Evolutionary conservation across 495 filamentous ascomycete species (phyloP), one percentile per base, ranked within the genome.

Genomic region (Tetracladium setigerum): DNA sequence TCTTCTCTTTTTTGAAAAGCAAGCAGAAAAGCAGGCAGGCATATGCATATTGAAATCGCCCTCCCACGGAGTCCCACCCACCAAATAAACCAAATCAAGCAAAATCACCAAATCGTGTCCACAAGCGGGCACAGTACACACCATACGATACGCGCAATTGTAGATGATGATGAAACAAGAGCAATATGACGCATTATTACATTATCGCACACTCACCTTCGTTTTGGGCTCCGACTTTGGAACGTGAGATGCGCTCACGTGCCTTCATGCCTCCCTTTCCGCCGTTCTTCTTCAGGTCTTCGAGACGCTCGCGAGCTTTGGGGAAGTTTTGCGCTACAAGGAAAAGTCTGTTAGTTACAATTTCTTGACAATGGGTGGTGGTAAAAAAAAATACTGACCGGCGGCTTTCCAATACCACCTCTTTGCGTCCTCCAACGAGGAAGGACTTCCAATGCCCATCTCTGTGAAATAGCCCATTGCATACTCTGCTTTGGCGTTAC

Each of bases 391-490:
- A 49, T 34, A 84, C 91, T 81, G 67, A 96, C 92, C 85, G 67
- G 92, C 92, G 69, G 92, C 89, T 66, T 90, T 78, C 78, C 89
- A 95, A 69, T 98, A 98, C 92, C 92, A 98, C 57, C 88, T 77
- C 70, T 95, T 95, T 15, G 91, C 92, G 67, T 95, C 92, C 57
- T 98, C 92, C 52, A 95, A 49, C 61, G 89, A 89, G 4, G 84
- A 78, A 22, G 81, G 72, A 41, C 84, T 79, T n/a, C 92, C 92
- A 53, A 98, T 96, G 0, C 92, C 92, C 27, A 89, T 84, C 64
- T 98, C 92, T 0, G 89, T 95, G 55, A 92, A 97, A 62, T 96
- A 96, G 2, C 92, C 92, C 87, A 98, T 90, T 0, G 92, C 92
- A 71, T 95, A 96, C 65, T 96, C 85, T 0, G 91, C 92, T 71